Base-by-base conservation (phyloP, 176 grass and related monocot species). In the Elaeis guineensis region DNA sequence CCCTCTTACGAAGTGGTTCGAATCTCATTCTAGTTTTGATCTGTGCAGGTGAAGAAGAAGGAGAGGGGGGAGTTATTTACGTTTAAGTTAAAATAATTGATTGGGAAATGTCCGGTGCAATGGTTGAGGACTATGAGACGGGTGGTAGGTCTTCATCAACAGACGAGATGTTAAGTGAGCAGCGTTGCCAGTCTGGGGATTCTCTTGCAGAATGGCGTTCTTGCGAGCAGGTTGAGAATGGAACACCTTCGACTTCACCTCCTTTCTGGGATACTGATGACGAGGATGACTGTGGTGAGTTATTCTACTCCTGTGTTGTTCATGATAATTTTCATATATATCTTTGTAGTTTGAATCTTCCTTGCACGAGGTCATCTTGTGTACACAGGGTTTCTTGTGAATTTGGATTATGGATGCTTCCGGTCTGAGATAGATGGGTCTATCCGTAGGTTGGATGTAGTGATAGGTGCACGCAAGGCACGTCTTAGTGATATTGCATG, bases 181-280 rank as follows among this genome's bases (percentile, higher is more conserved):
- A 76, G 58, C 69, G 6, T 8, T 63, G 54, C 5, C 22, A 67
- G 22, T 72, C 83, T 24, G 49, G 63, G 21, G 87, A 87, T 67
- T 81, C 73, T 9, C 53, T 75, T 49, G 65, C 83, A 14, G 78
- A 85, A 23, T 73, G 80, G 81, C 68, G 83, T 51, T 85, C 69
- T 16, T 62, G 32, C 0, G 78, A 88, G 65, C 83, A 96, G 55
- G 66, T 85, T 17, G 92, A 88, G 25, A 88, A 90, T 49, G 87
- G 78, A 50, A 80, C 28, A 54, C 80, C 80, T 66, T 96, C 92
- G 30, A 90, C 87, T n/a, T 72, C 87, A 23, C 92, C 78, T 64
- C 75, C 75, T 39, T 90, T 87, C 57, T 87, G 82, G 72, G 83
- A 87, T 69, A 82, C 62, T 32, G 83, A 85, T 21, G 83, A 86